These are phyloP conservation scores for Excoecaria agallocha DNA, from an alignment of 345 rosid genomes.

Conservation along the genomic window DNA sequence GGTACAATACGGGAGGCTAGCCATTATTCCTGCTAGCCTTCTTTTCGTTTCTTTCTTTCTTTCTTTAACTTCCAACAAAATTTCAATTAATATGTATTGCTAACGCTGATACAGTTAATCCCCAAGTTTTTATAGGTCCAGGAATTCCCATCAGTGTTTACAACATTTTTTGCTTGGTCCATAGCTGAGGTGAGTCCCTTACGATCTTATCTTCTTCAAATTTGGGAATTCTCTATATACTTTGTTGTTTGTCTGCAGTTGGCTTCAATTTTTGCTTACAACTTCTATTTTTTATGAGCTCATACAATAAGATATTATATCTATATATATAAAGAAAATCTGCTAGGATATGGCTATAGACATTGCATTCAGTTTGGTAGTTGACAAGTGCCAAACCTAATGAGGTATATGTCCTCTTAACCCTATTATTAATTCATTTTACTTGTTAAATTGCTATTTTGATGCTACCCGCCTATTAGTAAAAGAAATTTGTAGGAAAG, in stretches of 20 bases:
- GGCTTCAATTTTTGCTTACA: neutral
- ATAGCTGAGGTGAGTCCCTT: conserved; percentile 56
- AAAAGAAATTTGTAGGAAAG: too few relatives aligned
- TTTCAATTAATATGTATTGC: too few relatives aligned
- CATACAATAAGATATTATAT: neutral
- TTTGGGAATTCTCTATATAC: neutral
- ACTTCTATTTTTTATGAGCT: conserved; percentile 2
- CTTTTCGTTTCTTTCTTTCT: too few relatives aligned
- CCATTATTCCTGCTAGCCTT: too few relatives aligned
- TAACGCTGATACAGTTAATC: neutral
- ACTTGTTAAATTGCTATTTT: neutral
- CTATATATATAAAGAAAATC: neutral
- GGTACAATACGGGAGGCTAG: conserved; percentile 50
- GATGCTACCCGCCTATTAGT: too few relatives aligned
- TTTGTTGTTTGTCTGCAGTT: conserved; percentile 4
- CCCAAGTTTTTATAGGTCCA: conserved; percentile 47
- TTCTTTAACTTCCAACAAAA: too few relatives aligned
- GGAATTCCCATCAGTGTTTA: conserved; percentile 56
- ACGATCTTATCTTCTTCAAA: neutral
- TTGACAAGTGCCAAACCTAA: too few relatives aligned
- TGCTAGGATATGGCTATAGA: neutral
- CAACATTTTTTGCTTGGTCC: conserved; percentile 76
- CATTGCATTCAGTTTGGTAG: too few relatives aligned
- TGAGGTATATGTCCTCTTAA: too few relatives aligned
- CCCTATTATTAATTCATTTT: neutral